Base-by-base conservation (phyloP, 2,329 filamentous ascomycete genomes). In the Calonectria multiphialidica region DNA sequence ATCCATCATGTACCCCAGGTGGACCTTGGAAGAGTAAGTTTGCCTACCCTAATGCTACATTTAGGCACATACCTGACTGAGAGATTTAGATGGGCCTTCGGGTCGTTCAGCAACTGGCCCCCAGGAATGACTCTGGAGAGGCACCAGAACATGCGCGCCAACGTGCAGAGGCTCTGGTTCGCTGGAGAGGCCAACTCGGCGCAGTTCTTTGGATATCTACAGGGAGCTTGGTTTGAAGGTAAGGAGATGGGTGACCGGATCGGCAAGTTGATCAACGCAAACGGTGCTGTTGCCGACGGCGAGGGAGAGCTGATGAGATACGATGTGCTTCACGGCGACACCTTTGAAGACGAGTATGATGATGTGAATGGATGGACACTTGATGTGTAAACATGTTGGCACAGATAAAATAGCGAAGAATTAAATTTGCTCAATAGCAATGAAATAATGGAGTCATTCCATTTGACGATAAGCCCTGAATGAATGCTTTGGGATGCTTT, bases 61-160 rank as follows among this genome's bases (percentile, higher is more conserved):
- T 10, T 2, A 28, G 9, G 13, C 1, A 28, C 67, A 72, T 33
- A 2, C 57, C 67, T 74, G n/a, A 73, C 53, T 30, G 16, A 35
- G 68, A 6, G 40, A 40, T 13, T 2, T 5, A 79, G 77, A 1
- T 88, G 86, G 87, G 80, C 86, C 0, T 90, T 88, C 66, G 92
- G 92, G 4, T 91, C 88, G 25, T 94, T 93, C 81, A 91, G 90
- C 44, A 93, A 93, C 79, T 94, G 92, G 92, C 92, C 92, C 0
- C 83, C 88, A 0, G 89, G 89, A 0, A 90, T 90, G 50, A 91
- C 89, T 0, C 83, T 94, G 0, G 89, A 93, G 77, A 90, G 87
- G 83, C 92, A 94, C 75, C 89, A 93, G 78, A 93, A 94, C 74
- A 84, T 94, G 13, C 88, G 92, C 1, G 90, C 91, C n/a, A 93